Percentiles rank a stretch among this genome's conserved stretches.
These are phyloP conservation scores for Durio zibethinus DNA, from an alignment of 345 rosid genomes.

Conservation along the genomic window DNA sequence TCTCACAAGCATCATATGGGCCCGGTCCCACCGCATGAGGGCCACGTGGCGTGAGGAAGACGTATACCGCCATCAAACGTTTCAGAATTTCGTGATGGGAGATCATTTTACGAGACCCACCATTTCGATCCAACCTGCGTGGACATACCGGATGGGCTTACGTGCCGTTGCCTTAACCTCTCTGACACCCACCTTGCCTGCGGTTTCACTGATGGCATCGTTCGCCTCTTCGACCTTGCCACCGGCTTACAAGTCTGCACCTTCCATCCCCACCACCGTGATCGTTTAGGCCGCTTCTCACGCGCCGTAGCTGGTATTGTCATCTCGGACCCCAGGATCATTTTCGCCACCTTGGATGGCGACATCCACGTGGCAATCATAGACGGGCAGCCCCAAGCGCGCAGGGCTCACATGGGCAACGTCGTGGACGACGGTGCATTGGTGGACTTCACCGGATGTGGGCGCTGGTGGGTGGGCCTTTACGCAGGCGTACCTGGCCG, in stretches of 20 bases:
- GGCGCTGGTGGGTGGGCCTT: constrained; percentile 84
- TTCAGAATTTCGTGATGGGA: constrained; percentile 48
- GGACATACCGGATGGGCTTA: constrained; percentile 50
- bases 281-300: constrained; percentile 66
- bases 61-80: constrained; percentile 59
- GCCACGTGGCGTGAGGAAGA: constrained; percentile 76
- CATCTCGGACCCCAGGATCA: constrained; percentile 36
- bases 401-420: constrained; percentile 54
- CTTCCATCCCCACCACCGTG: constrained; percentile 49
- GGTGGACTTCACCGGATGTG: constrained; percentile 74
- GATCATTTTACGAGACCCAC: constrained; percentile 40
- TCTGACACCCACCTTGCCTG: constrained; percentile 71
- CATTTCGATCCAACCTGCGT: constrained; percentile 58
- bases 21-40: constrained; percentile 33
- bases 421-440: constrained; percentile 69
- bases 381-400: constrained; percentile 30
- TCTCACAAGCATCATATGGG: constrained; percentile 61
- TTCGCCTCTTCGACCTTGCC: constrained; percentile 59
- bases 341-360: constrained; percentile 76
- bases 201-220: constrained; percentile 83
- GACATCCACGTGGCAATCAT: constrained; percentile 65
- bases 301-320: constrained; percentile 72
- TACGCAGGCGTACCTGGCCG: constrained; percentile 75
- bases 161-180: constrained; percentile 71
- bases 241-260: constrained; percentile 56